Evolutionary conservation across 768 basidiomycete genomes (phyloP).

Genomic region (Hortiboletus campestris): DNA sequence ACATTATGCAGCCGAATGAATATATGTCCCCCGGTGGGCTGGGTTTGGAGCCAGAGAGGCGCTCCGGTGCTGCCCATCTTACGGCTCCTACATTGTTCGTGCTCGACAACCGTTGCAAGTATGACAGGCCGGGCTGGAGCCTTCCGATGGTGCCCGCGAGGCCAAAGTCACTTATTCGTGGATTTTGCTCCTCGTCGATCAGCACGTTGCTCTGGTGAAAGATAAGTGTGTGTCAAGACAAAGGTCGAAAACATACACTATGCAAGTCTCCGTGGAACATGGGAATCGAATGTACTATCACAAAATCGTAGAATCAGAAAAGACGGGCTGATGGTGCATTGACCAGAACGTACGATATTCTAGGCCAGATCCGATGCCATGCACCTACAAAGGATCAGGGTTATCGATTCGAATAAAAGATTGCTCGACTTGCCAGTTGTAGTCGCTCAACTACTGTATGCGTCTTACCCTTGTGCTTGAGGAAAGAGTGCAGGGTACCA

Average conservation of each 20-base stretch:
- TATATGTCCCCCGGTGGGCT: neutral
- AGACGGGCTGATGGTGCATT: neutral
- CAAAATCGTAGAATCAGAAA: neutral
- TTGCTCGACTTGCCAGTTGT: too few relatives aligned
- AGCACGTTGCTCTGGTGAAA: neutral
- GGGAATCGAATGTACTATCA: neutral
- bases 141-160: neutral
- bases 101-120: neutral
- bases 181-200: neutral
- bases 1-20: conserved; percentile 1
- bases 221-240: neutral
- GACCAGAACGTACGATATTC: neutral
- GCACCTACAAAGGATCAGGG: too few relatives aligned
- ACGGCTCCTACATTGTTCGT: neutral
- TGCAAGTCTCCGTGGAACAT: neutral
- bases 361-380: too few relatives aligned
- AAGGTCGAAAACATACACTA: neutral
- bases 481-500: neutral
- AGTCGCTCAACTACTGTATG: too few relatives aligned
- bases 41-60: neutral
- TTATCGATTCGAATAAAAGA: too few relatives aligned
- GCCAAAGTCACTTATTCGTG: neutral
- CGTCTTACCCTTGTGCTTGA: neutral
- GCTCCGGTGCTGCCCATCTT: conserved; percentile 3
- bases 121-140: neutral